phyloP scores from a whole-genome alignment of 345 rosid species.

The Anacardium occidentale region DNA sequence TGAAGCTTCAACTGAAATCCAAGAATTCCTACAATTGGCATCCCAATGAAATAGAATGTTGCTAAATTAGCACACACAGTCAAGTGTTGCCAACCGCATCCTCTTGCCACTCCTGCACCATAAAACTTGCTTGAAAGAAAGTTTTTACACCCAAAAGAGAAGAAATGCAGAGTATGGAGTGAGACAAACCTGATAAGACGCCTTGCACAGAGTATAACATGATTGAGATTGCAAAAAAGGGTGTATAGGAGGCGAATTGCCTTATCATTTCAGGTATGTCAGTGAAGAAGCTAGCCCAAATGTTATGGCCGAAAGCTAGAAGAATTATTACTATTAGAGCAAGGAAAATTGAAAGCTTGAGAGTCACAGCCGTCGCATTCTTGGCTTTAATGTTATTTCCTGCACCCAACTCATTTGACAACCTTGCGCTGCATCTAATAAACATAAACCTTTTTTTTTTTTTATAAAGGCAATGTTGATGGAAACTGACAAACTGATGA shows the following conservation, averaged over 20 bases:
- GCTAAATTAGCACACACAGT: constrained; percentile 51
- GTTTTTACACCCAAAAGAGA: no score
- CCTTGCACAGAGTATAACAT: background rate
- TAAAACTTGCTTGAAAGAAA: background rate
- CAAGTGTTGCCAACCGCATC: constrained; percentile 69
- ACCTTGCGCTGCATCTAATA: background rate
- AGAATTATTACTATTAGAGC: background rate
- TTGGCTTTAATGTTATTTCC: constrained; percentile 40
- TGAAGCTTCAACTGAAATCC: constrained; percentile 52
- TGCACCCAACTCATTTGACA: constrained; percentile 61
- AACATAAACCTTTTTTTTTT: no score
- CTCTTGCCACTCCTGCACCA: constrained; percentile 62
- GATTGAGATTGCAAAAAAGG: constrained; percentile 41
- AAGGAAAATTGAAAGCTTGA: background rate
- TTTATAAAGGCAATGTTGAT: no score
- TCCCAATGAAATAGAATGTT: constrained; percentile 48
- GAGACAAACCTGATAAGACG: background rate
- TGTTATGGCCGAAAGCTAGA: constrained; percentile 45
- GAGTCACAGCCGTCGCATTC: constrained; percentile 34
- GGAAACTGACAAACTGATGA: no score
- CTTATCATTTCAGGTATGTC: constrained; percentile 34
- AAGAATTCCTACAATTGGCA: constrained; percentile 46
- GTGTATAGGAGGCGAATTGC: constrained; percentile 49
- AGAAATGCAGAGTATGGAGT: background rate
- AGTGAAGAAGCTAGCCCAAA: constrained; percentile 59